These are phyloP conservation scores for Tritrichomonas musculus DNA, from an alignment of 208 protist species.

Conservation along the genomic window DNA sequence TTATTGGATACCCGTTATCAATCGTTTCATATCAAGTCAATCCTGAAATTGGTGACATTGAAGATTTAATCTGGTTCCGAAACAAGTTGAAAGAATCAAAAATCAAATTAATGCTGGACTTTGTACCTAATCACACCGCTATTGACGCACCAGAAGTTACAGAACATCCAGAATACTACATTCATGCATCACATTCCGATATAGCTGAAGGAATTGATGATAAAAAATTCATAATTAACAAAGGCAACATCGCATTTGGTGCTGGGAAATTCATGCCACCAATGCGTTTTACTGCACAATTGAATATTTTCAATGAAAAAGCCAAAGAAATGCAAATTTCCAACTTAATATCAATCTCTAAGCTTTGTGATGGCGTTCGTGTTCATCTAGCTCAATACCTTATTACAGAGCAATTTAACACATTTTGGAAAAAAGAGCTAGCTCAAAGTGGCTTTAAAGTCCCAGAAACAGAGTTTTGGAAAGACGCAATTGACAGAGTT, in stretches of 20 bases:
- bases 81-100: neutral
- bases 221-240: neutral
- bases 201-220: neutral
- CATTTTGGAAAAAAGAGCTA: neutral
- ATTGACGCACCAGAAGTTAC: constrained; percentile 7
- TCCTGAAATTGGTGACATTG: neutral
- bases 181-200: neutral
- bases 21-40: constrained; percentile 36
- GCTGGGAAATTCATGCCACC: neutral
- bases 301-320: neutral
- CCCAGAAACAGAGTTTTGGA: constrained; percentile 37
- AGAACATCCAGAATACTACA: neutral
- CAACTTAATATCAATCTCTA: constrained; percentile 9
- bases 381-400: constrained; percentile 43
- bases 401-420: constrained; percentile 35
- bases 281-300: neutral
- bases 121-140: constrained; percentile 40
- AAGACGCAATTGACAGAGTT: constrained; percentile 24
- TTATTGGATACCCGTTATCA: constrained; percentile 41
- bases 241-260: neutral
- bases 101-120: constrained; percentile 40
- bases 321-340: neutral
- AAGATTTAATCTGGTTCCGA: constrained; percentile 30
- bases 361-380: constrained; percentile 33
- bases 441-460: neutral